Evolutionary conservation across 2,329 filamentous ascomycete genomes (phyloP), one percentile per base, ranked within the genome.

Genomic region (Fusarium sp.): DNA sequence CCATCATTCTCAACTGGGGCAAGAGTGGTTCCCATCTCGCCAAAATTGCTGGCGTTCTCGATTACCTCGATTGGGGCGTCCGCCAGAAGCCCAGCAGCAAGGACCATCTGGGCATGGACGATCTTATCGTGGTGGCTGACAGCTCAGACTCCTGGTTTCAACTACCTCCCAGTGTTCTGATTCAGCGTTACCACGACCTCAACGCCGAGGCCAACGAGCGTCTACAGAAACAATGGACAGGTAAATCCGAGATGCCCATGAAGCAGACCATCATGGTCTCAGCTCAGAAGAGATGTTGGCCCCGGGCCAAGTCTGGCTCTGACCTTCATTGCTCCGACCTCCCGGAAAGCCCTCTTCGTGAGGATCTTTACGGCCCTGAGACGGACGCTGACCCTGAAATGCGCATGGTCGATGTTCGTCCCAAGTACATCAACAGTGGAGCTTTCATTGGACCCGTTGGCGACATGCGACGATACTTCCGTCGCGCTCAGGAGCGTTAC

Each of bases 121-220:
- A 77, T 28, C 57, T 77, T 8, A 57, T 76, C n/a, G 55, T 77
- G 23, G 56, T 77, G 5, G 68, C 72, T 1, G 75, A 77, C 11
- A 72, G 73, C 10, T 68, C 72, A 18, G 75, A 77, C 31, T 57
- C 73, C 1, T 77, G 75, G 75, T 76, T 76, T 45, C 75, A 77
- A 46, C 75, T 77, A 0, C 73, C 75, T 1, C 75, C 75, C 2
- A 65, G 67, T 12, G 62, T 77, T 2, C 65, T 77, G 8, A 65
- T 77, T 12, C 50, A 72, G 34, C 74, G 75, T 16, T 77, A 75
- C 36, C 70, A 72, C 50, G 65, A 64, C 12, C 34, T 62, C 30
- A 73, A 72, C 34, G 33, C 51, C 4, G 33, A 58, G 20, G 71
- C 69, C 20, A 59, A 73, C 16, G 57, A 54, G 31, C 58, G 72